These are phyloP conservation scores for Ceratobasidium sp. DNA, from an alignment of 1,284 basidiomycete species.

Conservation along the genomic window DNA sequence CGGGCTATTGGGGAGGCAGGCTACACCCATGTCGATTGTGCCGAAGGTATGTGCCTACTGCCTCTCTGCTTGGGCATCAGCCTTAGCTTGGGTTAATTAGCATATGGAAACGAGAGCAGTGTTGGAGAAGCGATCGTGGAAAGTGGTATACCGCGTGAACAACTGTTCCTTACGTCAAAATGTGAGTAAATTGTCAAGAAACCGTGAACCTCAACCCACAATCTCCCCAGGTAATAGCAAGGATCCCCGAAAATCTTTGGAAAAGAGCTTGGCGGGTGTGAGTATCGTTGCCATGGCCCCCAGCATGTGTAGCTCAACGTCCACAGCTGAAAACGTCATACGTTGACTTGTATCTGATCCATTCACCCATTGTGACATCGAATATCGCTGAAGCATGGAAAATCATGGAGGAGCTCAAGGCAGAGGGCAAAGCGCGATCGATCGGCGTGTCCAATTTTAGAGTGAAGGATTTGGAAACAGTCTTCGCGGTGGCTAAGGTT, in stretches of 20 bases:
- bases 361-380: conserved; percentile 54
- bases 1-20: conserved; percentile 42
- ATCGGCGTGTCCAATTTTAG: conserved; percentile 90
- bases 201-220: conserved; percentile 10
- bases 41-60: conserved; percentile 42
- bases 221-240: conserved; percentile 25
- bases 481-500: conserved; percentile 64
- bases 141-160: conserved; percentile 36
- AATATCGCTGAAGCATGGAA: conserved; percentile 55
- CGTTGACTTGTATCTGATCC: conserved; percentile 60
- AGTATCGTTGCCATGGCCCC: conserved; percentile 27
- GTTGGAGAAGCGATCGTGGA: conserved; percentile 50
- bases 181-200: conserved; percentile 13
- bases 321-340: conserved; percentile 50
- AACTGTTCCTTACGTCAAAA: conserved; percentile 39
- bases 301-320: background rate
- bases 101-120: conserved; percentile 49
- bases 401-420: conserved; percentile 58
- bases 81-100: background rate
- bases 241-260: conserved; percentile 53
- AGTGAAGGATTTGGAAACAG: conserved; percentile 71
- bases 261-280: conserved; percentile 55
- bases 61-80: background rate
- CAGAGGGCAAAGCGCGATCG: conserved; percentile 57
- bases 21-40: conserved; percentile 51